Evolutionary conservation across 2,329 filamentous ascomycete species (phyloP), one percentile per base, ranked within the genome.

Genomic region (Colletotrichum cereale): DNA sequence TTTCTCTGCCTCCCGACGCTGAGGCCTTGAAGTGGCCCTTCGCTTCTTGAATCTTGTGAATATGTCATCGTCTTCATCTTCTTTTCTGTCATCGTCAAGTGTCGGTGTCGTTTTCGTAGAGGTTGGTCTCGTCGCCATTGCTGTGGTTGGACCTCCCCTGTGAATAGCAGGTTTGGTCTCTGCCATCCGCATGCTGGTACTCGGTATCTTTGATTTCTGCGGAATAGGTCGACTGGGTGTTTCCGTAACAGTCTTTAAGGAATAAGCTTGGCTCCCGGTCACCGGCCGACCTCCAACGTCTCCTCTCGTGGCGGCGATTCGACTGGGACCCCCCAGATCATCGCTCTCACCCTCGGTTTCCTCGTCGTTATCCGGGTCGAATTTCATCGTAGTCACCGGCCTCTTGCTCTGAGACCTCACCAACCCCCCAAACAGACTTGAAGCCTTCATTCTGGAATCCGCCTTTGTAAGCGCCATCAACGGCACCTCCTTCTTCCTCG

Each of bases 401-500:
- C 61, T 38, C 2, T 42, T 60, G 12, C 18, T 62, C 21, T 34
- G 56, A 2, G 67, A 50, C 31, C 36, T 62, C 55, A 66, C 36
- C 6, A 58, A 36, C 1, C 70, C 66, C 12, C 70, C 70, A 53
- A 76, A 79, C 2, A 78, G 75, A n/a, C 77, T 76, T 16, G 79
- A 77, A 31, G 78, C 77, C 55, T 77, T 76, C 1, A 75, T 79
- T 31, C 73, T 73, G 3, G 75, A 72, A 1, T 73, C 26, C 73
- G 72, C 68, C 50, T 71, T 75, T 6, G 76, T 74, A 57, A 80
- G 77, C 62, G 75, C 74, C 66, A 75, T 77, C 34, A 74, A 31
- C 12, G 73, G 71, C 60, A 74, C 71, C 50, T 69, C 72, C 40
- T 80, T 76, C 71, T 79, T 80, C 62, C 78, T 77, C 31, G 81